Percentiles rank a stretch among this genome's conserved stretches.
Evolutionary conservation across 441 rosid species (phyloP).

Genomic region (Macaranga tanarius): DNA sequence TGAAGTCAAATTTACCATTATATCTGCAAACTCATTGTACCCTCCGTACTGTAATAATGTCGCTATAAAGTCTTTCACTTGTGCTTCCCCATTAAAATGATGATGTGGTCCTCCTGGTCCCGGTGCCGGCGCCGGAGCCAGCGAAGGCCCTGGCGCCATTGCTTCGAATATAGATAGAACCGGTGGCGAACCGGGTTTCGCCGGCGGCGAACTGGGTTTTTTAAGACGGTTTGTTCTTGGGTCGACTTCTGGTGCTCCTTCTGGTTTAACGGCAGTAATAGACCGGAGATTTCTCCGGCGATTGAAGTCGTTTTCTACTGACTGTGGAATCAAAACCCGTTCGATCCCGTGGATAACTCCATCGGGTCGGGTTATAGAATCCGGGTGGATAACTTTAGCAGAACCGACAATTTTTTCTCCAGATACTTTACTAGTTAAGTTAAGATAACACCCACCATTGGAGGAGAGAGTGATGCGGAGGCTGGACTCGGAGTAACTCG

Average conservation of each 20-base stretch:
- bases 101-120: slow-evolving; percentile 88
- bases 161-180: slow-evolving; percentile 70
- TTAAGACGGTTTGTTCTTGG: slow-evolving; percentile 71
- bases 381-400: slow-evolving; percentile 46
- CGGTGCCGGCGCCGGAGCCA: slow-evolving; percentile 90
- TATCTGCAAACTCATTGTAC: slow-evolving; percentile 92
- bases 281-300: slow-evolving; percentile 65
- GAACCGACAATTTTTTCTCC: slow-evolving; percentile 38
- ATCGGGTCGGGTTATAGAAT: slow-evolving; percentile 70
- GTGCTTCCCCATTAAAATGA: slow-evolving; percentile 74
- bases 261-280: slow-evolving; percentile 72
- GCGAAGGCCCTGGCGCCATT: slow-evolving; percentile 81
- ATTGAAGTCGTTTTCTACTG: slow-evolving; percentile 80
- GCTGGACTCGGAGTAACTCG: slow-evolving; percentile 25
- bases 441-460: slow-evolving; percentile 34
- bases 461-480: slow-evolving; percentile 46
- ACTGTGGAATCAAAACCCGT: slow-evolving; percentile 62
- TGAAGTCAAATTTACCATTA: slow-evolving; percentile 78
- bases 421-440: slow-evolving; percentile 23
- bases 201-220: slow-evolving; percentile 18
- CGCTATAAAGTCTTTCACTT: slow-evolving; percentile 80
- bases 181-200: slow-evolving; percentile 54
- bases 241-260: slow-evolving; percentile 84
- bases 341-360: slow-evolving; percentile 85
- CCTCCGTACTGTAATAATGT: slow-evolving; percentile 83